Evolutionary conservation across 257 asterid genomes (phyloP).

Genomic region (Solanum infundibuliforme): DNA sequence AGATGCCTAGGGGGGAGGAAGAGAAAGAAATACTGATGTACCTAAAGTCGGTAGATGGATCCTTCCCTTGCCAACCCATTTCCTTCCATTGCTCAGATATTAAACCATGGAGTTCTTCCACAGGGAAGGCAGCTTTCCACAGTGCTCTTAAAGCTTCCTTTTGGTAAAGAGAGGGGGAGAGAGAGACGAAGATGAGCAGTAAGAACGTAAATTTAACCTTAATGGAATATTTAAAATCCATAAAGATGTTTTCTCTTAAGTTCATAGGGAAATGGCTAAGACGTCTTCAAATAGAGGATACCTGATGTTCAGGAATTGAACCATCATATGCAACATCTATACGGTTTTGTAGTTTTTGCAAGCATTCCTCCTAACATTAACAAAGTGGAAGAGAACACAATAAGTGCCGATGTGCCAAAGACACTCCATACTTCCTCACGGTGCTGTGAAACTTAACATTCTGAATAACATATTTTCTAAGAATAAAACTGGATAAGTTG

Average conservation of each 20-base stretch:
- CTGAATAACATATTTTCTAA: neutral
- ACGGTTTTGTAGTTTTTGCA: slow-evolving; percentile 57
- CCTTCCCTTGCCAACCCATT: slow-evolving; percentile 99
- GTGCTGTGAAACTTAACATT: neutral
- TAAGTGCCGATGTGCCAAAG: neutral
- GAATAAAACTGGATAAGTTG: neutral
- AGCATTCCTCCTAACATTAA: slow-evolving; percentile 52
- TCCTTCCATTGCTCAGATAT: slow-evolving; percentile 89
- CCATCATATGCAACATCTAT: slow-evolving; percentile 62
- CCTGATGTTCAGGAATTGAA: slow-evolving; percentile 76
- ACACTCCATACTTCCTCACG: neutral
- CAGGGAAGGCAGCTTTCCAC: slow-evolving; percentile 80
- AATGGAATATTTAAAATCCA: neutral
- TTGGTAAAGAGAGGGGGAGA: neutral
- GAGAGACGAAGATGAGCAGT: neutral
- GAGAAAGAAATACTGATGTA: neutral
- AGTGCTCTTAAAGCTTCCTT: slow-evolving; percentile 71
- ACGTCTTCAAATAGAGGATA: slow-evolving; percentile 8
- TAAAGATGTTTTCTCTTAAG: neutral
- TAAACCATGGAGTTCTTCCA: slow-evolving; percentile 50
- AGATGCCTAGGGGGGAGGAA: neutral
- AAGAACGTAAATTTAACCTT: neutral
- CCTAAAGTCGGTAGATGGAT: slow-evolving; percentile 94
- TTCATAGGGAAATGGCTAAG: neutral
- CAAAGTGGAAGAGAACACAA: neutral